A percentile compares a stretch with the other conserved stretches of the same genome.
phyloP scores from a whole-genome alignment of 371 early-diverging fungal species.

The Syncephalastrum racemosum region DNA sequence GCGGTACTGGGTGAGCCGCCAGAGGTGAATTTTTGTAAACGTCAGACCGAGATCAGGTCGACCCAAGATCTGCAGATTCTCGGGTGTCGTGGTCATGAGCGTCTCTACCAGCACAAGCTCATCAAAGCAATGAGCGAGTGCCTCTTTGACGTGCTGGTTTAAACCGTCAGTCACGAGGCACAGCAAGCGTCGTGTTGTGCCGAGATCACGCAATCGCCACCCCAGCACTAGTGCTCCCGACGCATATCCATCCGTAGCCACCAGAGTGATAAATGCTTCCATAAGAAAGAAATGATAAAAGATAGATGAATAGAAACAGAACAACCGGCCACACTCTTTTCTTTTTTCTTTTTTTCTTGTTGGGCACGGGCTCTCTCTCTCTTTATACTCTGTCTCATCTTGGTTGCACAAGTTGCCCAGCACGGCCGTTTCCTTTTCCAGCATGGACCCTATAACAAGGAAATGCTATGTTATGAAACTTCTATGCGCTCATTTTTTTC shows the following conservation, averaged over 20 bases:
- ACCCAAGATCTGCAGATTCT: slow-evolving; percentile 74
- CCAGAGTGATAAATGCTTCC: slow-evolving; percentile 74
- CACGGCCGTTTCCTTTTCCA: no score
- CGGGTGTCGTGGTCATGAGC: slow-evolving; percentile 32
- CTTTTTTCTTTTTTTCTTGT: slow-evolving; percentile 1
- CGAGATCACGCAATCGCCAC: slow-evolving; percentile 68
- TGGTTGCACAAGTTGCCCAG: no score
- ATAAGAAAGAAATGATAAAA: slow-evolving; percentile 7
- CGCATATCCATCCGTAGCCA: slow-evolving; percentile 78
- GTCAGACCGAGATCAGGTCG: slow-evolving; percentile 89
- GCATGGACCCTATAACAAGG: no score
- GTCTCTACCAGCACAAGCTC: slow-evolving; percentile 65
- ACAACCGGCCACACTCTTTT: not conserved
- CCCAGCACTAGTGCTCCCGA: slow-evolving; percentile 84
- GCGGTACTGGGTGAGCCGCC: slow-evolving; percentile 63
- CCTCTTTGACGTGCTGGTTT: slow-evolving; percentile 31
- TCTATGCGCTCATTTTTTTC: no score
- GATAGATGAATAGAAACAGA: not conserved
- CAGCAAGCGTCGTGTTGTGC: slow-evolving; percentile 65
- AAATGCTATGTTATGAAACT: no score
- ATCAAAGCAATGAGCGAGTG: slow-evolving; percentile 59
- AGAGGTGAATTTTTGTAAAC: slow-evolving; percentile 88
- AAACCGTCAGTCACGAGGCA: slow-evolving; percentile 71
- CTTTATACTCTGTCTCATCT: not conserved
- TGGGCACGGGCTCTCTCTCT: not conserved